Percentiles rank a stretch among this genome's conserved stretches.
phyloP scores from a whole-genome alignment of 371 early-diverging fungal species.

The Circinella minor region DNA sequence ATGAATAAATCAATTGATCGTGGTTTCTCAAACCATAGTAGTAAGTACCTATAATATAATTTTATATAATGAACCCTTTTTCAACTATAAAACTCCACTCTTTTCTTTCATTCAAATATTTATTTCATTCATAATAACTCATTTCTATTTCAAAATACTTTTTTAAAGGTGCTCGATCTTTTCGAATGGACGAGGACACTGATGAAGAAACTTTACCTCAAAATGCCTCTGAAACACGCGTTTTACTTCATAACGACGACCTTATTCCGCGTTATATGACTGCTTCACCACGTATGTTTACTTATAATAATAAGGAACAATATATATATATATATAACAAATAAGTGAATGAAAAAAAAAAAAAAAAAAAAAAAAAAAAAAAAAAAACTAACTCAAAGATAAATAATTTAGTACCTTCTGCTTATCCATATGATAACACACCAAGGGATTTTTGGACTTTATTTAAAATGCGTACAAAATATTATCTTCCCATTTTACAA shows the following conservation, averaged over 20 bases:
- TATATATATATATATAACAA: too few relatives aligned
- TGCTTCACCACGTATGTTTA: slow-evolving; percentile 24
- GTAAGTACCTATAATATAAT: slow-evolving; percentile 3
- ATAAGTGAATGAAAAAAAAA: not conserved
- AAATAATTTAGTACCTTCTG: slow-evolving; percentile 17
- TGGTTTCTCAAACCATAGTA: slow-evolving; percentile 9
- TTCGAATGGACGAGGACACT: slow-evolving; percentile 24
- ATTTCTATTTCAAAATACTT: not conserved
- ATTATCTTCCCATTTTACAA: slow-evolving; percentile 88
- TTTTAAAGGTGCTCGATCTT: slow-evolving; percentile 22
- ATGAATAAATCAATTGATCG: slow-evolving; percentile 10
- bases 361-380: not conserved
- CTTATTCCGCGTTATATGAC: slow-evolving; percentile 28
- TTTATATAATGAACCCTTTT: too few relatives aligned
- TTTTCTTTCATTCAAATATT: not conserved
- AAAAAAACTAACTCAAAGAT: not conserved
- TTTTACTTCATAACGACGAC: slow-evolving; percentile 17
- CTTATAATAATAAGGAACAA: too few relatives aligned
- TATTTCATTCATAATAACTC: not conserved
- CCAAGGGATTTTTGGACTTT: slow-evolving; percentile 43
- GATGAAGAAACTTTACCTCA: slow-evolving; percentile 25
- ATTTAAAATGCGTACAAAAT: slow-evolving; percentile 68
- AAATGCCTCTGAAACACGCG: slow-evolving; percentile 23
- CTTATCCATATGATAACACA: slow-evolving; percentile 17
- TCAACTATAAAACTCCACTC: too few relatives aligned